phyloP scores from a whole-genome alignment of 108 stramenopile genomes.

The Pseudonitzschia delicatissima region DNA sequence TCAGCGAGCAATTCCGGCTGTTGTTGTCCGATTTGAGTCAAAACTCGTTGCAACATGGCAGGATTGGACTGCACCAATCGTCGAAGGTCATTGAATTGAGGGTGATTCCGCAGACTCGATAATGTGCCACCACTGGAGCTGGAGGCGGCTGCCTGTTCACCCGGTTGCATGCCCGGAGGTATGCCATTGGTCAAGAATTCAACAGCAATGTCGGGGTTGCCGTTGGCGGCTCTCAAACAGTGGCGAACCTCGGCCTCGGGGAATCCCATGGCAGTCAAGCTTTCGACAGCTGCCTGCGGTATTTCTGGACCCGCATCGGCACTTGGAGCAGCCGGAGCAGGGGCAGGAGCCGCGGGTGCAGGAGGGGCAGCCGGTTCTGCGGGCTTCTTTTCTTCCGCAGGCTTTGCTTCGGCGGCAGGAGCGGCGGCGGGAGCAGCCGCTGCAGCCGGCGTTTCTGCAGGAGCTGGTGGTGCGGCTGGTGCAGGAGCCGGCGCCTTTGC shows the following conservation, averaged over 20 bases:
- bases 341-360: slow-evolving; percentile 42
- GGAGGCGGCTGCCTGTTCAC: slow-evolving; percentile 32
- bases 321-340: slow-evolving; percentile 21
- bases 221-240: slow-evolving; percentile 91
- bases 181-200: slow-evolving; percentile 99
- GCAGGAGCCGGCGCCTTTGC: slow-evolving; percentile 55
- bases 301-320: slow-evolving; percentile 42
- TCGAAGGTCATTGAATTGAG: slow-evolving; percentile 91
- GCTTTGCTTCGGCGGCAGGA: slow-evolving; percentile 26
- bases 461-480: slow-evolving; percentile 34
- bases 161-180: slow-evolving; percentile 58
- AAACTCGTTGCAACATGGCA: slow-evolving; percentile 75
- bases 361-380: slow-evolving; percentile 39
- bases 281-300: slow-evolving; percentile 60
- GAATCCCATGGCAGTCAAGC: slow-evolving; percentile 84
- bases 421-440: slow-evolving; percentile 38
- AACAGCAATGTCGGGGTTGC: slow-evolving; percentile 93
- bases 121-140: slow-evolving; percentile 51
- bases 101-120: slow-evolving; percentile 85
- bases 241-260: slow-evolving; percentile 80
- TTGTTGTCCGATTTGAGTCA: slow-evolving; percentile 90
- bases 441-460: slow-evolving; percentile 43
- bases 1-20: slow-evolving; percentile 87
- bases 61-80: slow-evolving; percentile 94
- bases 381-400: slow-evolving; percentile 31